Evolutionary conservation across 2,329 filamentous ascomycete species (phyloP).

Genomic region (Fusarium albidum): DNA sequence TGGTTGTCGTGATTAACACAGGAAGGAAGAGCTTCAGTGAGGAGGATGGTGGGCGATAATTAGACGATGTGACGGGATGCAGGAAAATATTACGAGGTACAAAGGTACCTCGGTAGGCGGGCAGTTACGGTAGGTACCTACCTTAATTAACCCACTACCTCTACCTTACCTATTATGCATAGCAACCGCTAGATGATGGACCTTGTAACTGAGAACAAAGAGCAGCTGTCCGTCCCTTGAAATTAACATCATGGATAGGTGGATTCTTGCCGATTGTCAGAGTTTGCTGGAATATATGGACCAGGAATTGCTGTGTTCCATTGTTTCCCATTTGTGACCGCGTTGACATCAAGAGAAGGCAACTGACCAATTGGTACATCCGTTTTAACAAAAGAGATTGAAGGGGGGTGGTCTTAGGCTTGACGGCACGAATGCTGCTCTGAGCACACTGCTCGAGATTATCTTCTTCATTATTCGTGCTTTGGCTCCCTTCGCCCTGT

Average conservation of each 20-base stretch:
- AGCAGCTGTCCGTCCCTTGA: slow-evolving; percentile 25
- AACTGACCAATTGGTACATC: slow-evolving; percentile 94
- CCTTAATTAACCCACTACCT: too few species aligned
- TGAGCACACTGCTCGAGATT: slow-evolving; percentile 89
- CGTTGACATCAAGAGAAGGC: slow-evolving; percentile 42
- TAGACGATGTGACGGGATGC: slow-evolving; percentile 13
- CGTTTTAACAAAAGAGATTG: slow-evolving; percentile 84
- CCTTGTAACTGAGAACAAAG: too few species aligned
- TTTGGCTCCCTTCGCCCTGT: slow-evolving; percentile 88
- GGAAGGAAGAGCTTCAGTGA: background rate
- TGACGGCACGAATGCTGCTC: slow-evolving; percentile 80
- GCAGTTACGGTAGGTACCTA: too few species aligned
- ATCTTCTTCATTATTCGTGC: slow-evolving; percentile 84
- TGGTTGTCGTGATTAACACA: background rate
- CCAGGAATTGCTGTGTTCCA: slow-evolving; percentile 80
- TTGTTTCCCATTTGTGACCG: slow-evolving; percentile 43
- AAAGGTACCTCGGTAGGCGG: too few species aligned
- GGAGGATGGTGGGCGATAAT: too few species aligned
- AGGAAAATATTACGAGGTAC: background rate
- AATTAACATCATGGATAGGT: slow-evolving; percentile 78
- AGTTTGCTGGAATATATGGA: slow-evolving; percentile 87
- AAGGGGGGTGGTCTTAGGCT: slow-evolving; percentile 75
- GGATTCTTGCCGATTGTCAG: slow-evolving; percentile 88
- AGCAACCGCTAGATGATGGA: too few species aligned
- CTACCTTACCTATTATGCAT: too few species aligned